Evolutionary conservation across 371 early-diverging fungal genomes (phyloP), one percentile per base, ranked within the genome.

Genomic region (Mortierella sp.): DNA sequence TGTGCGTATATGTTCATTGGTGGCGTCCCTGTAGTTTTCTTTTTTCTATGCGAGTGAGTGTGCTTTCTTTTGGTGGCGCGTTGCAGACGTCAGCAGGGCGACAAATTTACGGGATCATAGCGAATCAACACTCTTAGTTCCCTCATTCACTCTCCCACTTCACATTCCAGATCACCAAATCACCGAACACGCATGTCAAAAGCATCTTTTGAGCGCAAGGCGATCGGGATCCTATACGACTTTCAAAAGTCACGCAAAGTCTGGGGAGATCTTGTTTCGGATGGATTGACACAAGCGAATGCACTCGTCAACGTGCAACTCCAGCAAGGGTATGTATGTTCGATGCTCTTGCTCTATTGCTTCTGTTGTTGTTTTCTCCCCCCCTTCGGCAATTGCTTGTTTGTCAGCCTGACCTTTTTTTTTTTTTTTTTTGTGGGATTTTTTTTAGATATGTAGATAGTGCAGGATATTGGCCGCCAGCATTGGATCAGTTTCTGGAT

Each of bases 261-360:
- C 26, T 86, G 86, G 86, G 75, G 80, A 10, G 86, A 82, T 63
- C 86, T 86, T 55, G 86, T 86, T 47, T 82, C 82, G 19, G 86
- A 86, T 75, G 86, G 86, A 45, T 75, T 86, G 72, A 80, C 86
- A 4, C 86, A 86, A 44, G 86, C 86, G 19, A 86, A 86, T 72
- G 80, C 82, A 3, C 75, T 86, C 6, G 86, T 86, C 70, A 86
- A 86, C 70, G 82, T 86, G 31, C 86, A 86, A 77, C 70, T 86
- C 31, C 86, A 86, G 28, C 86, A 86, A 75, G 86, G 86, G 86
- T 86, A 78, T 13, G 55, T 3, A 52, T 72, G 58, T 55, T 28
- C 50, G 14, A 48, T 48, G 14, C 14, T 13, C 50, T 13, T 11
- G 50, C 16, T 16, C 10, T 0, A 14, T 50, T 50, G 11, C 14